Conservation (phyloP, 192 early-diverging fungal species). For the Mycoemilia scoparia region DNA sequence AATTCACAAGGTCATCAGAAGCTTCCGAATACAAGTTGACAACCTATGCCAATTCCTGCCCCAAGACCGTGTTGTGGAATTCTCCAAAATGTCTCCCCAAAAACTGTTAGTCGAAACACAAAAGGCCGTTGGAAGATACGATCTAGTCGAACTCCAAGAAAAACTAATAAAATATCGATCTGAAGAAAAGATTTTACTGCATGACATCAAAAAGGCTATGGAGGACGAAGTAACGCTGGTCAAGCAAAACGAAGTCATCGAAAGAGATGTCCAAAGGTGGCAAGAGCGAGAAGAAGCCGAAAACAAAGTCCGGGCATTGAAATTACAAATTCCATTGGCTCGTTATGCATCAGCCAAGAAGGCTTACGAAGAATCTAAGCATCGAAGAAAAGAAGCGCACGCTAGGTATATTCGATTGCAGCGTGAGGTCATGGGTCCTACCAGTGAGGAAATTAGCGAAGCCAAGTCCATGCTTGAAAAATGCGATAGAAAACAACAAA, state of each 20-base stretch:
- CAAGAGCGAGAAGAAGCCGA: conserved; percentile 50
- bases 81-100: conserved; percentile 68
- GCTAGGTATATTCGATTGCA: conserved; percentile 16
- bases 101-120: conserved; percentile 72
- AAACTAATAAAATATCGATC: conserved; percentile 37
- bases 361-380: conserved; percentile 32
- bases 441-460: conserved; percentile 15
- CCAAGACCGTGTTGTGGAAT: conserved; percentile 85
- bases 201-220: conserved; percentile 28
- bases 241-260: conserved; percentile 46
- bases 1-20: conserved; percentile 37
- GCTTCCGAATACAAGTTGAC: conserved; percentile 78
- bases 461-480: conserved; percentile 9
- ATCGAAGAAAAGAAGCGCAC: conserved; percentile 15
- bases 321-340: conserved; percentile 40
- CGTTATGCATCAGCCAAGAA: conserved; percentile 40
- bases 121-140: conserved; percentile 50
- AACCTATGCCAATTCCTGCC: conserved; percentile 97
- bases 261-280: conserved; percentile 59
- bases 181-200: conserved; percentile 29
- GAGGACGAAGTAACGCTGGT: conserved; percentile 40
- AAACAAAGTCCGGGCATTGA: conserved; percentile 36
- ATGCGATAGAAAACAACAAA: conserved; percentile 4
- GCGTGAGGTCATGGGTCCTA: conserved; percentile 5
- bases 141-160: conserved; percentile 46